These are phyloP conservation scores for Biscogniauxia mediterranea DNA, from an alignment of 2,329 filamentous ascomycete species.

Conservation along the genomic window DNA sequence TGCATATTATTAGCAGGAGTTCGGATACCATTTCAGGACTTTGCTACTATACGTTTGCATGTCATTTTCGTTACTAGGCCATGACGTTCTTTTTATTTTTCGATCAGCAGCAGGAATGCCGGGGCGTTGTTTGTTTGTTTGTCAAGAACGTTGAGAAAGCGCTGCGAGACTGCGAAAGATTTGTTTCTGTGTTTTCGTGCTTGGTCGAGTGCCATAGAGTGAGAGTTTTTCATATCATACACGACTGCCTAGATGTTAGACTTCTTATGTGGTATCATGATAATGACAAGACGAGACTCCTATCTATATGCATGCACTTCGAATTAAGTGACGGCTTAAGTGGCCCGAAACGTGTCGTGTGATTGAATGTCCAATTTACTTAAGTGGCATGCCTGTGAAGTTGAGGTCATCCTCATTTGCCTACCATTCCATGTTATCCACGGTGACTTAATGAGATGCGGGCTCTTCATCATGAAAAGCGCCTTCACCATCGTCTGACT, in stretches of 20 bases:
- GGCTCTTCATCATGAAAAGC: conserved; percentile 16
- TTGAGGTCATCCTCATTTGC: background rate
- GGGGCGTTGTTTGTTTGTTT: background rate
- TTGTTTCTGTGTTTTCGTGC: background rate
- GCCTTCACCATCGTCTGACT: conserved; percentile 14
- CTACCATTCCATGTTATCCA: background rate
- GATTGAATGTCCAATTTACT: background rate
- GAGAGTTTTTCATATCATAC: background rate
- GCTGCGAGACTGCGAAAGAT: background rate
- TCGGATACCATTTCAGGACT: background rate
- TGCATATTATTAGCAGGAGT: background rate
- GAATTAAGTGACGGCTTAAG: background rate
- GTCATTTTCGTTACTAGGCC: background rate
- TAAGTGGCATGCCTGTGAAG: background rate
- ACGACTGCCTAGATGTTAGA: background rate
- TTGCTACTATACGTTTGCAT: too few species aligned
- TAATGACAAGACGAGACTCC: background rate
- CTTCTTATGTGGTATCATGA: background rate
- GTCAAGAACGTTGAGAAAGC: background rate
- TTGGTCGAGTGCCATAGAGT: background rate
- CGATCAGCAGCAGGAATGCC: background rate
- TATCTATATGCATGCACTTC: background rate
- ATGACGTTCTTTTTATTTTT: background rate
- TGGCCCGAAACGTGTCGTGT: background rate
- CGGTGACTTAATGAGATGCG: background rate